Base-by-base conservation (phyloP, 306 rosid species). In the Bauhinia variegata region DNA sequence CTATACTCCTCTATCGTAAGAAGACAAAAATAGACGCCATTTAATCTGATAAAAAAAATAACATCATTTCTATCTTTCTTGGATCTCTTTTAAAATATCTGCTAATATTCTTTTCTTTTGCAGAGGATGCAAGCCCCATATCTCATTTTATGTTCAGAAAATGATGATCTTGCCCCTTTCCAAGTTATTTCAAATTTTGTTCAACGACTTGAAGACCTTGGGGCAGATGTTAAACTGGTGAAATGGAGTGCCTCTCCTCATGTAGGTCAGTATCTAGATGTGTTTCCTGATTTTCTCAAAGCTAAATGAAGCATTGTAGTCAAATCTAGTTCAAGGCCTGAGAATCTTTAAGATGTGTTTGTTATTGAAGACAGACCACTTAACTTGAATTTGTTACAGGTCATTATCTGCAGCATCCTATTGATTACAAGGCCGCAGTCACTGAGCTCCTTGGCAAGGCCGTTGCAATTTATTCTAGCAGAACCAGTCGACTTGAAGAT, bases 61-160 rank as follows among this genome's bases (percentile, higher is more conserved):
- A n/a, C 36, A 58, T 37, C 54, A 44, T 53, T 37, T 49, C 37
- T 38, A 63, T 32, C 8, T 69, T 70, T 7, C 60, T 11, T 7
- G 47, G 47, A 14, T 9, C 63, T 43, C 69, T 66, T 42, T 15
- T 34, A 12, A 43, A 11, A 49, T 65, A 30, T 70, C 51, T 75
- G 39, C 72, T 78, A 41, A 74, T 41, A n/a, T n/a, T n/a, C n/a
- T 38, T 54, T 60, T 49, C 17, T 79, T 62, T 48, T 78, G 74
- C 95, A 93, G 99, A 86, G 87, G 61, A 86, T 93, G 95, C 73
- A 85, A 65, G 96, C 83, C 30, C 97, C 99, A 0, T 88, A 87
- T 86, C 99, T 90, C 61, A 77, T 93, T 64, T 73, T 90, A 52
- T 90, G 95, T 82, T 90, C 96, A 18, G 95, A 88, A 73, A 80